phyloP scores from a whole-genome alignment of 202 grass and related monocot genomes.

The Cymbopogon flexuosus region DNA sequence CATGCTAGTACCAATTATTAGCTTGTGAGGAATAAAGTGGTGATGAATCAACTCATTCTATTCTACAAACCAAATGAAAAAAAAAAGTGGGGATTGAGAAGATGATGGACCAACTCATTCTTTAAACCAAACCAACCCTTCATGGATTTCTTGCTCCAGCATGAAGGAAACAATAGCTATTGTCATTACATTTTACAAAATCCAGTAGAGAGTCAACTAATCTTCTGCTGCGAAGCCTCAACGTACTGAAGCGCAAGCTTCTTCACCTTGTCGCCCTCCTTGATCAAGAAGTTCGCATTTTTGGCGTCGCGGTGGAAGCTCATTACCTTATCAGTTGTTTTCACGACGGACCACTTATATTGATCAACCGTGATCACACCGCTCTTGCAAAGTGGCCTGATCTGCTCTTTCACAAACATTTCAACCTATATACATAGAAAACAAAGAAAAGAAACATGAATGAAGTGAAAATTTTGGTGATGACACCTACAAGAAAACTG shows the following conservation, averaged over 20 bases:
- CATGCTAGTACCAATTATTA: no score
- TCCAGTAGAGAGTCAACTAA: neutral
- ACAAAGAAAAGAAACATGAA: neutral
- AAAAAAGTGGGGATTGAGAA: no score
- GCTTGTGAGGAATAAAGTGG: no score
- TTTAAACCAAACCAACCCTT: no score
- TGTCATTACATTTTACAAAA: neutral
- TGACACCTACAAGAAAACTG: neutral
- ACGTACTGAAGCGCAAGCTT: slow-evolving; percentile 81
- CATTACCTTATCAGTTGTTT: slow-evolving; percentile 84
- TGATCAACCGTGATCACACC: slow-evolving; percentile 71
- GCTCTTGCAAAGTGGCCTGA: slow-evolving; percentile 93
- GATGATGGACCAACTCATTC: no score
- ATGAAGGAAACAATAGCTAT: neutral
- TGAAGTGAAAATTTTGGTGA: neutral
- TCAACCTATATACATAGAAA: slow-evolving; percentile 50
- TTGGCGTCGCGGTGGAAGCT: slow-evolving; percentile 55
- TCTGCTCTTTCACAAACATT: slow-evolving; percentile 80
- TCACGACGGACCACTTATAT: slow-evolving; percentile 61
- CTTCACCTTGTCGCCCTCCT: slow-evolving; percentile 90
- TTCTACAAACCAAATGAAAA: no score
- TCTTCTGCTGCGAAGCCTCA: slow-evolving; percentile 62
- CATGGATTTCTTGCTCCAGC: no score
- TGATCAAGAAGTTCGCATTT: slow-evolving; percentile 84
- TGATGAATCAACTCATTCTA: no score